phyloP scores from a whole-genome alignment of 2,329 filamentous ascomycete species.

The Cytospora piceicola region DNA sequence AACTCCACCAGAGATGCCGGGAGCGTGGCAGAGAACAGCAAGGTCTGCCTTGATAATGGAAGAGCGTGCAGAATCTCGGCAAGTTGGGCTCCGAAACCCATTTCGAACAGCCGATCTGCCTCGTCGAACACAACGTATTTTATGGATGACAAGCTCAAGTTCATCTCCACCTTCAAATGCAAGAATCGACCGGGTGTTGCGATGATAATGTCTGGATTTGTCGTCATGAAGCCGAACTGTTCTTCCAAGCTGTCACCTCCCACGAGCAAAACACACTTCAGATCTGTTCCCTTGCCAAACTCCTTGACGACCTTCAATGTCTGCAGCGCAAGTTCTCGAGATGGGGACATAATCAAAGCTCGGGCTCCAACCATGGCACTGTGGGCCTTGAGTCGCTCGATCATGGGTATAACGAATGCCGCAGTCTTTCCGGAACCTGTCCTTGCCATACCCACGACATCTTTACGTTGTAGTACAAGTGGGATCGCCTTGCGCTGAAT shows the following conservation, averaged over 20 bases:
- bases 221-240: conserved; percentile 89
- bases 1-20: conserved; percentile 96
- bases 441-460: conserved; percentile 98
- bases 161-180: conserved; percentile 97
- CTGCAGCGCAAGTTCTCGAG: conserved; percentile 91
- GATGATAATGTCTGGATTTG: conserved; percentile 96
- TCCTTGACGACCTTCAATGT: conserved; percentile 97
- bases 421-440: conserved; percentile 99
- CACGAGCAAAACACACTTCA: conserved; percentile 87
- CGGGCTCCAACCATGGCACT: conserved; percentile 84
- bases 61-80: conserved; percentile 91
- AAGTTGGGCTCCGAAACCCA: conserved; percentile 95
- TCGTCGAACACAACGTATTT: conserved; percentile 97
- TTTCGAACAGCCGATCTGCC: conserved; percentile 94
- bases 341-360: conserved; percentile 87
- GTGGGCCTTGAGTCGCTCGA: conserved; percentile 88
- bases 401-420: conserved; percentile 98
- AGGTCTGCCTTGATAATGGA: conserved; percentile 81
- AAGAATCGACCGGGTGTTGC: conserved; percentile 95
- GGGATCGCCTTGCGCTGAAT: conserved; percentile 98
- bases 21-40: conserved; percentile 93
- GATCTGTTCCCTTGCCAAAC: conserved; percentile 84
- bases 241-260: conserved; percentile 96
- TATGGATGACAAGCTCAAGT: conserved; percentile 85
- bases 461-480: conserved; percentile 82